Base-by-base conservation (phyloP, 2,329 filamentous ascomycete species). In the Tricladium varicosporioides region DNA sequence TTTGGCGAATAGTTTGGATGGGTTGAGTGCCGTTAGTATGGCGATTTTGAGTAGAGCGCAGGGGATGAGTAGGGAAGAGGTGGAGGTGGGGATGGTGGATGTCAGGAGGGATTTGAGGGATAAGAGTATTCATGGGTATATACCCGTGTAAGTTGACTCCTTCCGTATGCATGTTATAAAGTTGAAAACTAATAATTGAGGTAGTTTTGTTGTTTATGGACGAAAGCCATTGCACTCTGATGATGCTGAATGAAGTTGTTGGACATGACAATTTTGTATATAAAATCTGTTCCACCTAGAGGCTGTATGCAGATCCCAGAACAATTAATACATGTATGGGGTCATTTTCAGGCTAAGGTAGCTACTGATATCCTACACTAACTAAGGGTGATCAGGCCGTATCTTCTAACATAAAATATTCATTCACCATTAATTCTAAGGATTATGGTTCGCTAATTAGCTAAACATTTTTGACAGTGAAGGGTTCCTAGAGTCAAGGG, bases 1-100 rank as follows among this genome's bases (percentile, higher is more conserved):
- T 36, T 52, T 62, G 52, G 57, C 60, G 15, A 64, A 69, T 57
- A 49, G 57, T 8, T 36, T 63, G 14, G 58, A 62, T 43, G 65
- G 62, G 1, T 14, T 68, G 2, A 50, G 63, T 15, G 62, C 59
- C 32, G 43, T 73, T 57, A 64, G 59, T 19, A 60, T 68, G 57
- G 70, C 72, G 7, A 62, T 74, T 16, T 72, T 76, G 62, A 75
- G 72, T 2, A 67, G 72, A 5, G 63, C 70, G n/a, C 65, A 75
- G 42, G 72, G 71, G 1, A 75, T 73, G 73, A 66, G 59, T 0
- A 65, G 70, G 31, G 68, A 70, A 18, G 67, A 75, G 53, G 73
- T 75, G 3, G 66, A 74, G 53, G 60, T 73, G 1, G 72, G 76
- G 11, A 57, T 75, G 47, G 69, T 68, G 5, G 67, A 70, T 11